Conservation (phyloP, 768 basidiomycete species). For the Pisolithus marmoratus region DNA sequence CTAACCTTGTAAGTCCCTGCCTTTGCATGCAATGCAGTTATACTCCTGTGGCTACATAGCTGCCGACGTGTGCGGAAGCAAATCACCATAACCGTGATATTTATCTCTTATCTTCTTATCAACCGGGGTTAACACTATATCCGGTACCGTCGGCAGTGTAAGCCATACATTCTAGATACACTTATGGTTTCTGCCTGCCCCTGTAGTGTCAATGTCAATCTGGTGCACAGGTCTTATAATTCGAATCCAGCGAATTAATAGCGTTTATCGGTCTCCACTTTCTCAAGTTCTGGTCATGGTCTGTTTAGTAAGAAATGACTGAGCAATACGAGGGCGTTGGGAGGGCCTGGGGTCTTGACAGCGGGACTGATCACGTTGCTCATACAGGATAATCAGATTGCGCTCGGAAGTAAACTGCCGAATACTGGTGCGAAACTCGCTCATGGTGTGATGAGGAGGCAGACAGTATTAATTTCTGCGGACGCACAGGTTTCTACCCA, state of each 20-base stretch:
- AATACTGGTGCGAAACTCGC: neutral
- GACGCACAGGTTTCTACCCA: no score
- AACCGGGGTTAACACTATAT: no score
- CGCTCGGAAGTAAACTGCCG: neutral
- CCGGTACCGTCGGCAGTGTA: no score
- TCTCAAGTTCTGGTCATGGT: no score
- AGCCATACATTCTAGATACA: no score
- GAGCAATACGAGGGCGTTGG: neutral
- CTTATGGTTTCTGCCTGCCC: no score
- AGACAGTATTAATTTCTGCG: neutral
- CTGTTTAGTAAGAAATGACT: no score
- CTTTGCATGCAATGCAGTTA: neutral
- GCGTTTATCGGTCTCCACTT: no score
- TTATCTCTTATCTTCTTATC: neutral
- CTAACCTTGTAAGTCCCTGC: neutral
- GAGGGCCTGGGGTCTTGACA: neutral
- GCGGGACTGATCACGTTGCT: neutral
- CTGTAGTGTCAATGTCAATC: neutral
- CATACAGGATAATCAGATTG: neutral
- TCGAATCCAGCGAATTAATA: no score
- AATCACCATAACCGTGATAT: neutral
- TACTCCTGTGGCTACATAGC: no score
- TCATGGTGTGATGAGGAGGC: neutral
- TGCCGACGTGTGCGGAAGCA: neutral
- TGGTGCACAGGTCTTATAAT: neutral